Evolutionary conservation across 2,329 filamentous ascomycete species (phyloP), one percentile per base, ranked within the genome.

Genomic region (Aspergillus felis): DNA sequence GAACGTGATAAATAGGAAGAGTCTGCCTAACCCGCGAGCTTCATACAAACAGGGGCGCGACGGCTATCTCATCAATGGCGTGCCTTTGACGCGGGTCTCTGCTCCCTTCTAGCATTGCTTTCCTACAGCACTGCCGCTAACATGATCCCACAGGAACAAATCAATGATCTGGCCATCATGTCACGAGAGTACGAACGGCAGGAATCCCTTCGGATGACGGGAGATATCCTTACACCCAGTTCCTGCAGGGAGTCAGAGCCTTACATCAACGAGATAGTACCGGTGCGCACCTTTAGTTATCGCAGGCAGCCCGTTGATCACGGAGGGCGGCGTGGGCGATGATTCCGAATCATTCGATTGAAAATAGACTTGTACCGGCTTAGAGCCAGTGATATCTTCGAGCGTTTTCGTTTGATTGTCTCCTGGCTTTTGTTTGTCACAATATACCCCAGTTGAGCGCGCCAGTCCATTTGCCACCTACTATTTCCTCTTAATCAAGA

Each of bases 121-220:
- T 28, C 25, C 24, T 35, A 17, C 12, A 14, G n/a, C 28, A 9
- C 27, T 14, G 6, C 3, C 6, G 29, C 60, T 67, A 52, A 68
- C 54, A 51, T 12, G 25, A 41, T 47, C 3, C 3, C 3, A 22
- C 59, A 81, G 78, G 72, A 77, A 66, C 78, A 81, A 76, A 80
- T 81, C 59, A 75, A 79, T 57, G 78, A 81, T 59, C 70, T 81
- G n/a, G 72, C 73, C 52, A 66, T 68, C 28, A 76, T 80, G 69
- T 80, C 78, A 10, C 67, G 74, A 53, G 76, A 79, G 61, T 81
- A 80, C 62, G 78, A 81, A 63, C 71, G 69, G 52, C 76, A 80
- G 58, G 77, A 79, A 57, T 74, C 78, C 8, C 68, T 77, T 47
- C 71, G 78, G 24, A 80, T 80, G 77, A 62, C 69, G 9, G 68